Conservation (phyloP, 352 stramenopile genomes). For the Phytophthora parvispora region DNA sequence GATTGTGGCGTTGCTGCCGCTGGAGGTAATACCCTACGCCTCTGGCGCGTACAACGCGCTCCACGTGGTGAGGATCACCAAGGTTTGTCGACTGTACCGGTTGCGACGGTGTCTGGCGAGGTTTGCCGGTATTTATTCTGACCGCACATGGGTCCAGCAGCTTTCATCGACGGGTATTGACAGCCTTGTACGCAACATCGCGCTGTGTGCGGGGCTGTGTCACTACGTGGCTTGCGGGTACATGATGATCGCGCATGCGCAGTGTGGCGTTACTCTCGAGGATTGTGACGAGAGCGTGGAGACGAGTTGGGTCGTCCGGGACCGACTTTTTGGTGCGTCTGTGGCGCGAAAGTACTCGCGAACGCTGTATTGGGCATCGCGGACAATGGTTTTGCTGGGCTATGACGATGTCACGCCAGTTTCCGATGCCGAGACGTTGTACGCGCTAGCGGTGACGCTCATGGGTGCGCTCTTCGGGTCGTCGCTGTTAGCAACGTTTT, state of each 20-base stretch:
- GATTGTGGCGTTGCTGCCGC: slow-evolving; percentile 53
- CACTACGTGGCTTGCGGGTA: slow-evolving; percentile 79
- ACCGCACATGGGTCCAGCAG: slow-evolving; percentile 51
- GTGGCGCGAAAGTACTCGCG: slow-evolving; percentile 61
- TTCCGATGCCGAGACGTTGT: slow-evolving; percentile 64
- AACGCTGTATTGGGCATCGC: slow-evolving; percentile 67
- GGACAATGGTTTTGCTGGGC: slow-evolving; percentile 67
- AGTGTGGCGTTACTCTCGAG: slow-evolving; percentile 66
- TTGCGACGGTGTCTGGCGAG: slow-evolving; percentile 46
- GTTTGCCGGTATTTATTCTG: slow-evolving; percentile 63
- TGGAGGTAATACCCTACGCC: slow-evolving; percentile 60
- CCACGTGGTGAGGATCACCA: slow-evolving; percentile 68
- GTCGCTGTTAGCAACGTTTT: slow-evolving; percentile 68
- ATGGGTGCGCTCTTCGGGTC: slow-evolving; percentile 64
- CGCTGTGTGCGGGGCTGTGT: slow-evolving; percentile 36
- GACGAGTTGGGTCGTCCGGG: slow-evolving; percentile 70
- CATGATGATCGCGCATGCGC: slow-evolving; percentile 69
- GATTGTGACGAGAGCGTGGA: slow-evolving; percentile 51
- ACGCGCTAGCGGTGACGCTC: slow-evolving; percentile 56
- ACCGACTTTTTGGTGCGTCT: slow-evolving; percentile 55
- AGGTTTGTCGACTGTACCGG: slow-evolving; percentile 68
- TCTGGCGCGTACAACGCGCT: slow-evolving; percentile 56
- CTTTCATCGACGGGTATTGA: slow-evolving; percentile 72
- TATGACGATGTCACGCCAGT: slow-evolving; percentile 78
- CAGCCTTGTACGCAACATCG: slow-evolving; percentile 54